phyloP scores from a whole-genome alignment of 179 eudicot genomes.

The Camellia oleifera region DNA sequence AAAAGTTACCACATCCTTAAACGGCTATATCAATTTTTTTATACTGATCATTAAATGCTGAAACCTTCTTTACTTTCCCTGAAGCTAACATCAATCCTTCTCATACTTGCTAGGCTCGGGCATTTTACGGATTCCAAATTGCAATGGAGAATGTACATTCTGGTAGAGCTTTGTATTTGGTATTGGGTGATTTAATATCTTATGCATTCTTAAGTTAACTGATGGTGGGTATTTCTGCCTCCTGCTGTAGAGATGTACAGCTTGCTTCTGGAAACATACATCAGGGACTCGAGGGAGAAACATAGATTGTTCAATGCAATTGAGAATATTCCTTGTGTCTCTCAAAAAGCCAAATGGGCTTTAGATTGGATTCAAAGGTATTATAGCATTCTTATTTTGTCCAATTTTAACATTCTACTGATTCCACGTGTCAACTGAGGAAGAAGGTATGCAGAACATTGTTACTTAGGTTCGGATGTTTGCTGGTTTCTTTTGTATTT shows the following conservation, averaged over 20 bases:
- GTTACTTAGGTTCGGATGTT: background rate
- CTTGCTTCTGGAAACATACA: conserved; percentile 67
- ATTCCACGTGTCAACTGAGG: background rate
- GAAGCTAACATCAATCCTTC: conserved; percentile 14
- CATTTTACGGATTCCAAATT: conserved; percentile 88
- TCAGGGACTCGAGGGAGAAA: conserved; percentile 67
- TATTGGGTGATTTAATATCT: background rate
- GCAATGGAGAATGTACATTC: conserved; percentile 90
- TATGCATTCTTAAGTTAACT: conserved; percentile 12
- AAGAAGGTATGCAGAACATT: background rate
- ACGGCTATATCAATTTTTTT: background rate
- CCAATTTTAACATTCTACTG: background rate
- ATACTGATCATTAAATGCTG: background rate
- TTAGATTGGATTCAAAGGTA: conserved; percentile 71
- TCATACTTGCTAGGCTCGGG: conserved; percentile 55
- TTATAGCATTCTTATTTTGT: background rate
- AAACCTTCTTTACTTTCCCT: background rate
- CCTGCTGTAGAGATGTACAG: conserved; percentile 71
- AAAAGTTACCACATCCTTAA: background rate
- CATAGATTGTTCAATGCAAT: conserved; percentile 65
- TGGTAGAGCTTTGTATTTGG: conserved; percentile 31
- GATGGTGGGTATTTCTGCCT: conserved; percentile 3
- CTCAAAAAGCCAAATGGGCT: conserved; percentile 76
- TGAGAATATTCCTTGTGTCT: conserved; percentile 73
- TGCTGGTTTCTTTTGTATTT: background rate